Conservation (phyloP, 441 rosid genomes). For the Biscutella laevigata region DNA sequence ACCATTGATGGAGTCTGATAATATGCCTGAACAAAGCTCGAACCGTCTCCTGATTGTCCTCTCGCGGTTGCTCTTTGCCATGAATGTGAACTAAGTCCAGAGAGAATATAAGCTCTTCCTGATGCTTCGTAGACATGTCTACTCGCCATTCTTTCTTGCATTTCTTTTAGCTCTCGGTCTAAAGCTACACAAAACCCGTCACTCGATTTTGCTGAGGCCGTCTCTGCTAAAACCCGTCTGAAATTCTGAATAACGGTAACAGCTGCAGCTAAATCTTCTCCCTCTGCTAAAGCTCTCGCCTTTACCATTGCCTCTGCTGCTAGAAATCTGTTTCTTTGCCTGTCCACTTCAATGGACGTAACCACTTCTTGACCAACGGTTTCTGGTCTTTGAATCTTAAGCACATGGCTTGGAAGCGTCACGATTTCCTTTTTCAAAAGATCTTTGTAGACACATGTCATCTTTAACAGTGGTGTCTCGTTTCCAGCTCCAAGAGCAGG, state of each 20-base stretch:
- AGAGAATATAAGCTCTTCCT: constrained; percentile 91
- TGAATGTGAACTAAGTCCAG: constrained; percentile 98
- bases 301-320: constrained; percentile 80
- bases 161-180: constrained; percentile 88
- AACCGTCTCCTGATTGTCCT: constrained; percentile 84
- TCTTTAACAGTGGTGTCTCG: constrained; percentile 53
- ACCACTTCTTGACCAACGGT: constrained; percentile 33
- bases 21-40: constrained; percentile 74
- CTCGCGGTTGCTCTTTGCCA: constrained; percentile 99
- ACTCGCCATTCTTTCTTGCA: constrained; percentile 97
- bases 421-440: constrained; percentile 59
- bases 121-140: constrained; percentile 85
- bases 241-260: constrained; percentile 59
- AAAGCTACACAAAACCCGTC: constrained; percentile 70
- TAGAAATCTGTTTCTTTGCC: constrained; percentile 81
- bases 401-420: constrained; percentile 46
- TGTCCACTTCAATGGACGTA: constrained; percentile 76
- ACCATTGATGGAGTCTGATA: constrained; percentile 86
- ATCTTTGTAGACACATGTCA: constrained; percentile 71
- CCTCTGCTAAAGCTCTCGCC: constrained; percentile 78
- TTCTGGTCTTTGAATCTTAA: constrained; percentile 56
- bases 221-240: constrained; percentile 45
- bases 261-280: constrained; percentile 65
- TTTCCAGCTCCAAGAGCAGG: constrained; percentile 35
- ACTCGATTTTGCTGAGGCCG: constrained; percentile 54